These are phyloP conservation scores for Rheum nobile DNA, from an alignment of 148 eudicot genomes.

Conservation along the genomic window DNA sequence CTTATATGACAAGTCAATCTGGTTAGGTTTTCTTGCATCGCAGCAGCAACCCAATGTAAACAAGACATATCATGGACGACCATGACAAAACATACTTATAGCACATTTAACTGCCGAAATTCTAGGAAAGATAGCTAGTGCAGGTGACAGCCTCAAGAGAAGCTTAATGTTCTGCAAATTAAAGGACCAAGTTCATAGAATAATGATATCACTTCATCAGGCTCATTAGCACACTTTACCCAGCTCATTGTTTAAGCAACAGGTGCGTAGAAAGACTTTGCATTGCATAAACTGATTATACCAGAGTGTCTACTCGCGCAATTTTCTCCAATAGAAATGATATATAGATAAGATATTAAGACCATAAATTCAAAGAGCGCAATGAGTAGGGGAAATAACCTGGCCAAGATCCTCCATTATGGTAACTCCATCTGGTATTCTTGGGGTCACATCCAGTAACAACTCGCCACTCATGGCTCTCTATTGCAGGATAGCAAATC, in stretches of 20 bases:
- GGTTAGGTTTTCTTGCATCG: background rate
- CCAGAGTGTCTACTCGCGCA: background rate
- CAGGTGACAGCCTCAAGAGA: background rate
- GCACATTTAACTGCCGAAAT: background rate
- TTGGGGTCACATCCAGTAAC: too few relatives aligned
- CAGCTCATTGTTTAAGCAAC: background rate
- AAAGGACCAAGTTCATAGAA: too few relatives aligned
- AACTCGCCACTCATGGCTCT: too few relatives aligned
- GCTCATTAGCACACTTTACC: background rate
- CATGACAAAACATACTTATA: background rate
- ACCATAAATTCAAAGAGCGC: background rate
- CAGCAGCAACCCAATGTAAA: background rate
- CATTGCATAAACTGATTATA: background rate
- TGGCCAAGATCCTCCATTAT: constrained; percentile 17
- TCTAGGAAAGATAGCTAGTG: background rate
- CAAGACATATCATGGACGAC: background rate
- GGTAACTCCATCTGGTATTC: too few relatives aligned
- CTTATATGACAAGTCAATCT: background rate
- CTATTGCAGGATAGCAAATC: too few relatives aligned
- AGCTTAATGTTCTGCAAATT: too few relatives aligned
- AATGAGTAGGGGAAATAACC: background rate
- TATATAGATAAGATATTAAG: background rate
- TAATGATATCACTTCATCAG: background rate
- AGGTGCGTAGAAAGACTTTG: background rate
- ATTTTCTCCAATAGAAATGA: background rate